Evolutionary conservation across 192 early-diverging fungal genomes (phyloP).

Genomic region (Helicostylum pulchrum): DNA sequence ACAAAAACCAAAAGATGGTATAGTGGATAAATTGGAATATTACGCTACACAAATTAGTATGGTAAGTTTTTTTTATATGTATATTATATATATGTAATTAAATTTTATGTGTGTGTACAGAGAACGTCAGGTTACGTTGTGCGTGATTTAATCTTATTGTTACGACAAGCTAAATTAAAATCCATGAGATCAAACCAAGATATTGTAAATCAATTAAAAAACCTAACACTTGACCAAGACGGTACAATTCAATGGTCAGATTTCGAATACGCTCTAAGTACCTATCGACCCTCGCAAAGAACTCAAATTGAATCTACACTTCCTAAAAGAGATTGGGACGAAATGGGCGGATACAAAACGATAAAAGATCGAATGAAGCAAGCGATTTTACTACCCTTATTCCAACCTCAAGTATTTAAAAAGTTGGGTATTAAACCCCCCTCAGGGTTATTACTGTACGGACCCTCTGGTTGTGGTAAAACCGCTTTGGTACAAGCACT

Average conservation of each 20-base stretch:
- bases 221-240: not conserved
- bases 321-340: slow-evolving; percentile 52
- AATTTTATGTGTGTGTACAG: slow-evolving; percentile 28
- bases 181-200: slow-evolving; percentile 22
- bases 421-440: slow-evolving; percentile 72
- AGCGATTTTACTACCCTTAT: slow-evolving; percentile 56
- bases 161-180: slow-evolving; percentile 37
- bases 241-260: slow-evolving; percentile 35
- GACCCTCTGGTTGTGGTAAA: slow-evolving; percentile 94
- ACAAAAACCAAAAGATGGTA: slow-evolving; percentile 6
- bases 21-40: slow-evolving; percentile 11
- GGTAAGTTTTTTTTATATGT: not conserved
- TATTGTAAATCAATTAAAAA: not conserved
- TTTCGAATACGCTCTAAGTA: slow-evolving; percentile 52
- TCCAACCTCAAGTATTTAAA: slow-evolving; percentile 50
- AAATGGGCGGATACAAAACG: slow-evolving; percentile 71
- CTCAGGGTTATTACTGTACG: slow-evolving; percentile 84
- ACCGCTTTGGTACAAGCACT: slow-evolving; percentile 79
- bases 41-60: slow-evolving; percentile 9
- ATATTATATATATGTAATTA: not conserved
- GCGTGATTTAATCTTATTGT: slow-evolving; percentile 45
- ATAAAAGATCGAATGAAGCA: slow-evolving; percentile 59
- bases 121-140: slow-evolving; percentile 61
- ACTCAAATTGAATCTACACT: slow-evolving; percentile 56
- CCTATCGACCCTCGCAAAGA: slow-evolving; percentile 63